Percentiles rank a stretch among this genome's conserved stretches.
Evolutionary conservation across 1,284 basidiomycete genomes (phyloP).

Genomic region (Puccinia horiana): DNA sequence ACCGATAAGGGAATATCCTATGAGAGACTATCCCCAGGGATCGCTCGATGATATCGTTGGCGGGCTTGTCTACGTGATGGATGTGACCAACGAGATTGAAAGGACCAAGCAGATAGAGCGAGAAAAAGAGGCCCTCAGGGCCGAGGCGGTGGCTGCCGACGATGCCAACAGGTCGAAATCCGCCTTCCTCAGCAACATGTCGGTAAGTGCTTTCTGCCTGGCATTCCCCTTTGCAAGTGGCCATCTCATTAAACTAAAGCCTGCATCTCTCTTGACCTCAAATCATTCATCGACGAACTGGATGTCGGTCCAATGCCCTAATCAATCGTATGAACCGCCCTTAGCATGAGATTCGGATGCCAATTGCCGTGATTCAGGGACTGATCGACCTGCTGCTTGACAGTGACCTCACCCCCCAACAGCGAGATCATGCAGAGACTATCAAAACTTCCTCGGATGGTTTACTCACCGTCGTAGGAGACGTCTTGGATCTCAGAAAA

Average conservation of each 20-base stretch:
- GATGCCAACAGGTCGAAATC: conserved; percentile 35
- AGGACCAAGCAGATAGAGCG: not conserved
- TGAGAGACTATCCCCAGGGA: not conserved
- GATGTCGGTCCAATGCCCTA: no score
- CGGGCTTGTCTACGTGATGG: conserved; percentile 15
- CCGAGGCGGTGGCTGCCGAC: conserved; percentile 22
- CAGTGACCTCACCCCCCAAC: conserved; percentile 54
- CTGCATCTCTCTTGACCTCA: not conserved
- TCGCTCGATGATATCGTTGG: conserved; percentile 21
- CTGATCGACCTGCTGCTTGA: conserved; percentile 56
- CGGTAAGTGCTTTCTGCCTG: conserved; percentile 32
- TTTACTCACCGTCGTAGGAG: conserved; percentile 56
- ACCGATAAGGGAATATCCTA: conserved; percentile 16
- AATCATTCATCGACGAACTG: no score
- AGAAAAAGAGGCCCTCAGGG: conserved; percentile 28
- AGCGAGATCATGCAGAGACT: conserved; percentile 57
- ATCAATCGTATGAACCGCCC: no score
- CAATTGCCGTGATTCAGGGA: conserved; percentile 57
- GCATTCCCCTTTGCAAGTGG: no score
- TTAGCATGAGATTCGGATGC: conserved; percentile 57
- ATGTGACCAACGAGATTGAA: conserved; percentile 12
- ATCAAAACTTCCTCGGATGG: conserved; percentile 57
- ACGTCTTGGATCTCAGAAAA: conserved; percentile 57
- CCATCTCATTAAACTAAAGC: no score
- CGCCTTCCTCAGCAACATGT: conserved; percentile 40